Base-by-base conservation (phyloP, 1,139 yeast genomes). In the Sugiyamaella neomexicana region DNA sequence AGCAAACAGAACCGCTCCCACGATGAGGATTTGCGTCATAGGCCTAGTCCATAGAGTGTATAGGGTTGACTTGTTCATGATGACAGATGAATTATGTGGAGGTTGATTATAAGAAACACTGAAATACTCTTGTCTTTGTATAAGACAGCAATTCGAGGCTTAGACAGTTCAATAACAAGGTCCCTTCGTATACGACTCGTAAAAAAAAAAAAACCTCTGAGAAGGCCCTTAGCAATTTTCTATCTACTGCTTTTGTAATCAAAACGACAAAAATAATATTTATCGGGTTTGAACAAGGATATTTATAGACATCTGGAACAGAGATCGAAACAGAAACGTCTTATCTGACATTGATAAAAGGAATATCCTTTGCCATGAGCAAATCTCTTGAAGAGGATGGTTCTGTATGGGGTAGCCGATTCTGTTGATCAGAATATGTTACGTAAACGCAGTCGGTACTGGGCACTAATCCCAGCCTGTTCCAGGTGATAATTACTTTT, bases 1-100 rank as follows among this genome's bases (percentile, higher is more conserved):
- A 39, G 55, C 51, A 48, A 59, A 59, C 46, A 59, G 39, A 12
- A 59, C 60, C 27, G 54, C 49, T 25, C 61, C 61, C 23, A 58
- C 60, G 5, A 58, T 47, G 20, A 56, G 47, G n/a, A 56, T 46
- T 53, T 58, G 60, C 29, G 59, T 52, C 31, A 37, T 36, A 10
- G 59, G 59, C 42, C 52, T 42, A 3, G 37, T 36, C 59, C 58
- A 58, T 32, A 50, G 16, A 10, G 50, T 36, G 20, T 40, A 31
- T 9, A 54, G 20, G 20, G 29, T 31, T 38, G 47, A 44, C 20
- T 36, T 23, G 9, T 8, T 13, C 16, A 29, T 29, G 10, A 29
- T 29, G n/a, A 9, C n/a, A 29, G 38, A n/a, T 7, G 16, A 7
- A 34, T 34, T 34, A 16, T 34, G 27, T 10, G 32, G 5, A 5